phyloP scores from a whole-genome alignment of 495 filamentous ascomycete species.

The Penicillium cinerascens region DNA sequence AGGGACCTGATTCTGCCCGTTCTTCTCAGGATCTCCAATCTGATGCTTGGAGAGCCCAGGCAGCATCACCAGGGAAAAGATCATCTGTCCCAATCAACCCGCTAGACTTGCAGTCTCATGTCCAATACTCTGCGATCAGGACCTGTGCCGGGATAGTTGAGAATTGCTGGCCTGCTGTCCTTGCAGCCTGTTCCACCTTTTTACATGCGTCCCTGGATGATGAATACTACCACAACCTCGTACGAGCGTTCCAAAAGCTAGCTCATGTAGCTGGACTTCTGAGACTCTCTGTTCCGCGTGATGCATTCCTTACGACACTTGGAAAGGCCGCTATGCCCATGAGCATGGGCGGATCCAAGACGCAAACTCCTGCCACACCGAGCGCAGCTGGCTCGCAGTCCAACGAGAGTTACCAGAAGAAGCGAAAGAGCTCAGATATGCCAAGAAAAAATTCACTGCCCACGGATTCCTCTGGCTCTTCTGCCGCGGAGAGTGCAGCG shows the following conservation, averaged over 20 bases:
- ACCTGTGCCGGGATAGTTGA: conserved; percentile 79
- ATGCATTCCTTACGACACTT: conserved; percentile 91
- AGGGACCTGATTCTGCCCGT: conserved; percentile 35
- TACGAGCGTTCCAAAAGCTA: conserved; percentile 93
- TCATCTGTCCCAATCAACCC: conserved; percentile 76
- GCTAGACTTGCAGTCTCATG: conserved; percentile 64
- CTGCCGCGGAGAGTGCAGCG: conserved; percentile 18
- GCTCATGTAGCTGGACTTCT: conserved; percentile 91
- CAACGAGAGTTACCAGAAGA: conserved; percentile 31
- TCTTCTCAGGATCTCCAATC: conserved; percentile 39
- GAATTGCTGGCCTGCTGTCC: conserved; percentile 90
- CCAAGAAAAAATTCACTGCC: conserved; percentile 16
- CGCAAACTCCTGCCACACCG: conserved; percentile 15
- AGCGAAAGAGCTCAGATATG: conserved; percentile 34
- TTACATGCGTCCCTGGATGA: conserved; percentile 85
- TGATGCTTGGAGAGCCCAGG: conserved; percentile 26
- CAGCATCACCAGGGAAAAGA: conserved; percentile 47
- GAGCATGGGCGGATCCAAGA: conserved; percentile 51
- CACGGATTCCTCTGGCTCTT: conserved; percentile 18
- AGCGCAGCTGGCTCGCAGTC: conserved; percentile 17
- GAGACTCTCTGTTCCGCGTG: conserved; percentile 76
- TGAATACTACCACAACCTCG: conserved; percentile 90
- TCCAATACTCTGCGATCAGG: conserved; percentile 64
- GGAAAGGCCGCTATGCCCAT: conserved; percentile 88
- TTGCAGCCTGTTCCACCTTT: conserved; percentile 93